Percentiles rank a stretch among this genome's conserved stretches.
Conservation (phyloP, 169 alveolate genomes). For the Plasmodium billcollinsi region DNA sequence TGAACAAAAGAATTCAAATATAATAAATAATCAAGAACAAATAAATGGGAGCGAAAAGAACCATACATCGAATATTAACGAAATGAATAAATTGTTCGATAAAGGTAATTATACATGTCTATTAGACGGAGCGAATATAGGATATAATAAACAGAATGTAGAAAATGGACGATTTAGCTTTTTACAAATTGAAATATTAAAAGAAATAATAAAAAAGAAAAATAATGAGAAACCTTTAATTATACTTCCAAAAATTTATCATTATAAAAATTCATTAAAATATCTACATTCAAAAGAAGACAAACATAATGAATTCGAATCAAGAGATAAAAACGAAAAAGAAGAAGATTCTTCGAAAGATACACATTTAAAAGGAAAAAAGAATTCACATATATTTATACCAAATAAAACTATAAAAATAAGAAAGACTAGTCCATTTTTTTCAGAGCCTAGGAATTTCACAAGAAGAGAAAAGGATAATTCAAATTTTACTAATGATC, state of each 20-base stretch:
- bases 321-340: no score
- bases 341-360: no score
- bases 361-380: no score
- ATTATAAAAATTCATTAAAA: conserved; percentile 61
- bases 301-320: not conserved
- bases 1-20: not conserved
- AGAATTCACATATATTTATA: conserved; percentile 11
- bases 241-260: conserved; percentile 68
- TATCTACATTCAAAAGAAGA: conserved; percentile 8
- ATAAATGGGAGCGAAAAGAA: not conserved
- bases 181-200: conserved; percentile 66
- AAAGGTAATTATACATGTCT: conserved; percentile 59
- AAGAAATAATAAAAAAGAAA: conserved; percentile 68
- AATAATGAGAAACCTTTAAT: conserved; percentile 65
- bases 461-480: not conserved
- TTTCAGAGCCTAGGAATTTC: not conserved
- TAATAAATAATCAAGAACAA: not conserved
- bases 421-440: not conserved
- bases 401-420: conserved; percentile 68
- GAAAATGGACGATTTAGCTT: conserved; percentile 67
- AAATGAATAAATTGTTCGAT: conserved; percentile 28
- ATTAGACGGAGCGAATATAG: conserved; percentile 74
- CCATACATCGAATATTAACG: not conserved
- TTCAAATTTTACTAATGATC: not conserved
- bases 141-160: conserved; percentile 71